These are phyloP conservation scores for Lachnellula hyalina DNA, from an alignment of 2,329 filamentous ascomycete species.

Conservation along the genomic window DNA sequence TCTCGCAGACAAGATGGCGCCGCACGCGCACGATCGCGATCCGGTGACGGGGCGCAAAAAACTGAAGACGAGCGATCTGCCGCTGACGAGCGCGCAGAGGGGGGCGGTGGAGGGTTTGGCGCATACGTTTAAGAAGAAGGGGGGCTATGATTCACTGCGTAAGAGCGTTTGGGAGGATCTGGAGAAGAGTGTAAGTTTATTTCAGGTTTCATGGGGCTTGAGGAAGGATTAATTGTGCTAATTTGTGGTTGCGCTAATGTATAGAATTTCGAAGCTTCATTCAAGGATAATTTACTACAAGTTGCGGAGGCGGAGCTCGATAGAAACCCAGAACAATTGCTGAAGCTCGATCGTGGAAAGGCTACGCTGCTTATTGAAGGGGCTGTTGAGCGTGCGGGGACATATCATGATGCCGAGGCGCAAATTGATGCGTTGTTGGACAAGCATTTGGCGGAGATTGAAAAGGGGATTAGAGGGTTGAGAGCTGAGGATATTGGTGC, in stretches of 20 bases:
- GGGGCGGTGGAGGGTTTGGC: conserved; percentile 68
- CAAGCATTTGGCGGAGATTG: conserved; percentile 54
- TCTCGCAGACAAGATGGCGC: conserved; percentile 5
- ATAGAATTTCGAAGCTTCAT: conserved; percentile 64
- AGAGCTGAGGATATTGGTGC: conserved; percentile 63
- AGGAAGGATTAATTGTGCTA: conserved; percentile 2
- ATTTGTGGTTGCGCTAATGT: neutral
- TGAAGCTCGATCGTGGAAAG: conserved; percentile 68
- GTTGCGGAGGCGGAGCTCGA: conserved; percentile 71
- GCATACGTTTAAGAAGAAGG: conserved; percentile 83
- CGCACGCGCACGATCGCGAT: conserved; percentile 1
- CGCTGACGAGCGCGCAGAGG: conserved; percentile 66
- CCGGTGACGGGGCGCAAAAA: conserved; percentile 36
- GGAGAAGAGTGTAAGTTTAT: conserved; percentile 53
- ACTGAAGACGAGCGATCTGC: conserved; percentile 70
- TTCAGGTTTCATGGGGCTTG: neutral
- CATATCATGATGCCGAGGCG: conserved; percentile 66
- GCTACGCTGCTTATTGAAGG: conserved; percentile 73
- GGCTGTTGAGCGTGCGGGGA: conserved; percentile 67
- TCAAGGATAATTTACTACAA: conserved; percentile 61
- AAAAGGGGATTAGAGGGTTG: conserved; percentile 63
- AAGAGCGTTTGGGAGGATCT: conserved; percentile 75
- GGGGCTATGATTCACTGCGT: conserved; percentile 72
- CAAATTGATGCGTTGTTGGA: conserved; percentile 66
- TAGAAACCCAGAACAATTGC: conserved; percentile 63